phyloP scores from a whole-genome alignment of 495 filamentous ascomycete genomes.

The Penicillium cataractarum region DNA sequence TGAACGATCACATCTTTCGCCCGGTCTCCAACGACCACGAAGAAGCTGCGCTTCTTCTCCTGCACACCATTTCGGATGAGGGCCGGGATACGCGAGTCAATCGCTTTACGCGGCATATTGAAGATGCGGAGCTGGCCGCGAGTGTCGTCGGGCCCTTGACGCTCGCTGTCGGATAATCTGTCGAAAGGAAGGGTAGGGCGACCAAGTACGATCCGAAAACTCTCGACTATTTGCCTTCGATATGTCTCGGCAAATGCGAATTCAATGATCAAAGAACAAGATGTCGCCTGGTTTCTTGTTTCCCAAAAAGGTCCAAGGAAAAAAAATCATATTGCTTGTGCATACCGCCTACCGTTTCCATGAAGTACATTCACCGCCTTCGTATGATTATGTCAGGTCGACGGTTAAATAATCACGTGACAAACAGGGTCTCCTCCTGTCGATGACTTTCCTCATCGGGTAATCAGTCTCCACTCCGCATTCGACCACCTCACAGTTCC shows the following conservation, averaged over 20 bases:
- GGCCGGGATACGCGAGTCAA: constrained; percentile 92
- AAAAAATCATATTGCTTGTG: constrained; percentile 32
- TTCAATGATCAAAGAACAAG: constrained; percentile 16
- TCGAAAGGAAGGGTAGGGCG: constrained; percentile 1
- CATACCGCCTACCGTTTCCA: constrained; percentile 18
- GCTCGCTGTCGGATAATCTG: constrained; percentile 1
- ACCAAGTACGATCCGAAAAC: neutral
- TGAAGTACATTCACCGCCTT: constrained; percentile 13
- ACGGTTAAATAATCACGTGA: neutral
- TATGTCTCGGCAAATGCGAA: constrained; percentile 1
- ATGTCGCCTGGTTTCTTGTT: constrained; percentile 12
- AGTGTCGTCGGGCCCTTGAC: constrained; percentile 12
- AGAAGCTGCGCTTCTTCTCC: constrained; percentile 97
- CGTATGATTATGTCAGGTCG: neutral
- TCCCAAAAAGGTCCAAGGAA: constrained; percentile 17
- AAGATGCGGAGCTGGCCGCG: constrained; percentile 29
- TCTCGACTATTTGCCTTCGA: neutral
- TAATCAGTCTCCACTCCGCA: neutral
- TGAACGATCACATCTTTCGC: constrained; percentile 98
- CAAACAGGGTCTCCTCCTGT: neutral
- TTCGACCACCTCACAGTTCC: neutral
- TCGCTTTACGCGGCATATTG: constrained; percentile 60
- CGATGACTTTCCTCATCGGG: neutral
- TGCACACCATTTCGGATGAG: constrained; percentile 95
- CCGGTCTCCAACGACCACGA: constrained; percentile 93